Percentiles rank a stretch among this genome's conserved stretches.
Conservation (phyloP, 345 rosid genomes). For the Rhodomyrtus tomentosa region DNA sequence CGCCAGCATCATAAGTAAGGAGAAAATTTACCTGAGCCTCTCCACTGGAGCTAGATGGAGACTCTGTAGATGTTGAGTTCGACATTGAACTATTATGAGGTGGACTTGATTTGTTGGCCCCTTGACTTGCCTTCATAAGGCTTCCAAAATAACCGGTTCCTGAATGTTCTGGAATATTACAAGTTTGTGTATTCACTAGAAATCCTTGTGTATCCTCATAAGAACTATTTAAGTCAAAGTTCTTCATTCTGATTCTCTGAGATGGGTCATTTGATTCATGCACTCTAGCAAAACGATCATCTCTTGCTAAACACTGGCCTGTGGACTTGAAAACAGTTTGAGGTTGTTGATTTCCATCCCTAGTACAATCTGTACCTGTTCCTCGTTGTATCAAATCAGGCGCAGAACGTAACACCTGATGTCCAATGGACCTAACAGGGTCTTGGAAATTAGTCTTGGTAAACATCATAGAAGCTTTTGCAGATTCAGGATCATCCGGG, state of each 20-base stretch:
- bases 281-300: constrained; percentile 2
- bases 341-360: neutral
- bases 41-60: constrained; percentile 57
- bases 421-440: constrained; percentile 7
- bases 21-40: constrained; percentile 41
- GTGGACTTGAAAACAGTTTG: neutral
- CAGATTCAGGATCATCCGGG: constrained; percentile 10
- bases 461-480: constrained; percentile 9
- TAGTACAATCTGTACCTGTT: neutral
- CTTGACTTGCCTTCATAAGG: constrained; percentile 21
- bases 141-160: constrained; percentile 18
- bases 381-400: constrained; percentile 15
- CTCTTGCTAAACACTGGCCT: neutral
- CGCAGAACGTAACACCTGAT: constrained; percentile 5
- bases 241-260: constrained; percentile 23
- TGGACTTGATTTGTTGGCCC: constrained; percentile 34
- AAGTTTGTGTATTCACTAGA: constrained; percentile 20
- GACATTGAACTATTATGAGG: constrained; percentile 36
- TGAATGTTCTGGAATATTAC: constrained; percentile 14
- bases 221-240: constrained; percentile 50
- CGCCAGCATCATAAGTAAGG: neutral
- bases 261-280: constrained; percentile 9
- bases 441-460: constrained; percentile 13
- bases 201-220: constrained; percentile 31
- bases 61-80: constrained; percentile 42